Conservation (phyloP, 2,329 filamentous ascomycete species). For the Malbranchea cinnamomea region DNA sequence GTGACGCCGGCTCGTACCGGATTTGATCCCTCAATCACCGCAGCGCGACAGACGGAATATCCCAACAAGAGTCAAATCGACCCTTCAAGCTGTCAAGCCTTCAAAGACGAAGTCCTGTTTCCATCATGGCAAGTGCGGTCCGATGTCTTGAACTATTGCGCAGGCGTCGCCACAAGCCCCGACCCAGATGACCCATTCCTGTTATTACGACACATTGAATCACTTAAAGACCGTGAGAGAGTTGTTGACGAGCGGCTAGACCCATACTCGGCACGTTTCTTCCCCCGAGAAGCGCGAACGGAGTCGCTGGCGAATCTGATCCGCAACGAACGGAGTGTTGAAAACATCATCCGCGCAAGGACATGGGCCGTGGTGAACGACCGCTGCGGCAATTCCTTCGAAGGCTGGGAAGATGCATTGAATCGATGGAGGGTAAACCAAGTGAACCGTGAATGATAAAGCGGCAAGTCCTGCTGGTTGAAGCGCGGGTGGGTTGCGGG, state of each 20-base stretch:
- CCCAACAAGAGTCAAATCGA: constrained; percentile 41
- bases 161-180: constrained; percentile 69
- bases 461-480: no score
- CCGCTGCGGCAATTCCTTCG: constrained; percentile 49
- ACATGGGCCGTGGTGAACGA: constrained; percentile 70
- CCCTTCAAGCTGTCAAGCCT: constrained; percentile 47
- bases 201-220: constrained; percentile 53
- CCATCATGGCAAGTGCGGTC: constrained; percentile 74
- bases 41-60: constrained; percentile 41
- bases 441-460: no score
- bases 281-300: constrained; percentile 56
- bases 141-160: constrained; percentile 79
- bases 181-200: constrained; percentile 77
- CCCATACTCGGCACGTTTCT: constrained; percentile 77
- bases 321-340: constrained; percentile 57
- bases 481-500: no score
- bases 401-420: constrained; percentile 51
- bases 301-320: constrained; percentile 60
- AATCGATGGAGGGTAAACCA: constrained; percentile 42
- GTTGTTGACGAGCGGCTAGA: constrained; percentile 80
- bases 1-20: constrained; percentile 54
- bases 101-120: constrained; percentile 68
- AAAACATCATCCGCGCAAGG: constrained; percentile 60
- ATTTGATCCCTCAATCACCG: constrained; percentile 70
- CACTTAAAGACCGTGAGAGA: constrained; percentile 52